Evolutionary conservation across 768 basidiomycete species (phyloP).

Genomic region (Mycena albidolilacea): DNA sequence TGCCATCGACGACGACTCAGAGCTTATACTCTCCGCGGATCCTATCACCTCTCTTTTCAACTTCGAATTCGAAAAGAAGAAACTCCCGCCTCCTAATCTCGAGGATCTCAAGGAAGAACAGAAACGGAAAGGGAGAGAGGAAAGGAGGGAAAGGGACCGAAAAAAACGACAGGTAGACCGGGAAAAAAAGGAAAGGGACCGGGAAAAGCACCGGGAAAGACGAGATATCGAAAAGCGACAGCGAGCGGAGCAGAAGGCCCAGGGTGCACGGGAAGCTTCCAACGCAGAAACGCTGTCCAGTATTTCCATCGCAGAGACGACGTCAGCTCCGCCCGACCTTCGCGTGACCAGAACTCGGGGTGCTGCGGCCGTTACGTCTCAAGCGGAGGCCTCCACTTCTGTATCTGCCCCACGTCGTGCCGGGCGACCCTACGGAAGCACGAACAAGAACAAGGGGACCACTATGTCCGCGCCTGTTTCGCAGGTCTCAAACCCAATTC

Average conservation of each 20-base stretch:
- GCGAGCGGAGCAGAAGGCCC: conserved; percentile 36
- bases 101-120: conserved; percentile 49
- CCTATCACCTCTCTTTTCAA: conserved; percentile 79
- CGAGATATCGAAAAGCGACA: neutral
- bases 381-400: conserved; percentile 51
- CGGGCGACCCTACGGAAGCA: conserved; percentile 6
- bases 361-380: conserved; percentile 60
- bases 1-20: conserved; percentile 65
- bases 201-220: neutral
- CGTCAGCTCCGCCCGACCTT: conserved; percentile 60
- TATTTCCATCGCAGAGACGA: neutral
- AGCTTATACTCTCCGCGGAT: conserved; percentile 67
- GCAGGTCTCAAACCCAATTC: no score
- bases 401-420: conserved; percentile 19
- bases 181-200: neutral
- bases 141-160: neutral
- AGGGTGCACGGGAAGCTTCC: neutral
- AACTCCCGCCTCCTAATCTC: conserved; percentile 63
- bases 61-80: conserved; percentile 75
- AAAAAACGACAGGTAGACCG: conserved; percentile 4
- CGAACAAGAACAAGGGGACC: neutral
- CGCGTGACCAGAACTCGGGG: conserved; percentile 66
- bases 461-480: conserved; percentile 3
- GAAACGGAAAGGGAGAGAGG: conserved; percentile 19
- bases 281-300: neutral